Evolutionary conservation across 805 yeast genomes (phyloP).

Genomic region (Pichia cephalocereana): DNA sequence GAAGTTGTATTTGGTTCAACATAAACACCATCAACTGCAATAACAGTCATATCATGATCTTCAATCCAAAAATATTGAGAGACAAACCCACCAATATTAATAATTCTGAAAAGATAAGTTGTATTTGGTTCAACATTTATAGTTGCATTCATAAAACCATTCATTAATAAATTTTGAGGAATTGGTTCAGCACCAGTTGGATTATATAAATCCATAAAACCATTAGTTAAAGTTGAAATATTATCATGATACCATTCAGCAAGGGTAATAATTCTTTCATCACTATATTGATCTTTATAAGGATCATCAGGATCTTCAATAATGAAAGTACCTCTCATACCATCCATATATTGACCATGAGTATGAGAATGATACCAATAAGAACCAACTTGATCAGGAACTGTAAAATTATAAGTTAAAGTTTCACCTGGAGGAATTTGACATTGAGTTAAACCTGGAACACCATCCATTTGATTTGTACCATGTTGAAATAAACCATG

Average conservation of each 20-base stretch:
- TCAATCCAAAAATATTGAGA: conserved; percentile 86
- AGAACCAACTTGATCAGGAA: conserved; percentile 74
- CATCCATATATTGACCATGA: conserved; percentile 86
- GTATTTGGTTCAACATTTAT: conserved; percentile 76
- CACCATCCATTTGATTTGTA: conserved; percentile 81
- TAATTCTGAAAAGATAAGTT: conserved; percentile 72
- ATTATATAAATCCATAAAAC: conserved; percentile 64
- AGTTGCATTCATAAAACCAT: conserved; percentile 71
- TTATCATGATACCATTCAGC: conserved; percentile 84
- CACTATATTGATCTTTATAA: conserved; percentile 70
- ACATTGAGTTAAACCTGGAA: conserved; percentile 81
- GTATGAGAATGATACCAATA: conserved; percentile 98
- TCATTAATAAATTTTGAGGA: conserved; percentile 72
- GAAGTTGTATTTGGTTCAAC: conserved; percentile 67
- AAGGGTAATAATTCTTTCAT: conserved; percentile 59
- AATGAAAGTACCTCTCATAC: conserved; percentile 73
- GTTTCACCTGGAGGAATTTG: conserved; percentile 77
- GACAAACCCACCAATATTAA: conserved; percentile 85
- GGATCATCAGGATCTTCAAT: conserved; percentile 48
- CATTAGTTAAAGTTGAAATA: conserved; percentile 39
- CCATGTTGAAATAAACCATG: conserved; percentile 88
- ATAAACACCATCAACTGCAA: conserved; percentile 88
- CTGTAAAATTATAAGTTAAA: conserved; percentile 76
- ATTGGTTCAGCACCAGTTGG: conserved; percentile 99
- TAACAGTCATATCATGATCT: conserved; percentile 76